Evolutionary conservation across 306 rosid species (phyloP), one percentile per base, ranked within the genome.

Genomic region (Malus orientalis): DNA sequence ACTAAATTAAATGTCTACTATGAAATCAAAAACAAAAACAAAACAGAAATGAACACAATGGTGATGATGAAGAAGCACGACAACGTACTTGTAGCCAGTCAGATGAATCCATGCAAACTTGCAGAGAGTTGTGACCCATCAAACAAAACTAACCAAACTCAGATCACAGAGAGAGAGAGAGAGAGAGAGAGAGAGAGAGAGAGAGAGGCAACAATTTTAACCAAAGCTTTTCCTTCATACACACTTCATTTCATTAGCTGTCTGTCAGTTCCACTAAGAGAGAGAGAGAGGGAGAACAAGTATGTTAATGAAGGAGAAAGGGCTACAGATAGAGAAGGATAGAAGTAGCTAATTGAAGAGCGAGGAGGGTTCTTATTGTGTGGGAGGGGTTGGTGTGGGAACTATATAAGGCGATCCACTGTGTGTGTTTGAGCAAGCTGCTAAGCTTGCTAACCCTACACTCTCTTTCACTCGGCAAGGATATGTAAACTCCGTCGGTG

Each of bases 101-200:
- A 55, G 99, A 88, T 18, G 98, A 89, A 53, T 95, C 97, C 93
- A 95, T 92, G 89, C 97, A 89, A 75, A 87, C 93, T 80, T 95
- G 97, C 47, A 92, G 89, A 75, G 99, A 86, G 69, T 91, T 86
- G 63, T 92, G 88, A 73, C 93, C 96, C 99, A 92, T 90, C 76
- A 76, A 82, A 62, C 51, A 66, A 78, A 51, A 78, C 23, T 47
- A 61, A 29, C 5, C 47, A 32, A 38, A 61, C 38, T 32, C 53
- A 36, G 44, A 58, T 12, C 5, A 47, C 3, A 9, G 80, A 25
- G 29, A 15, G 64, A n/a, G 42, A 20, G 23, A 51, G 8, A 14
- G 49, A 16, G 23, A 36, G 40, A 33, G 38, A 2, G 58, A n/a
- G 23, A 4, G 25, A 23, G 25, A 23, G 25, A 25, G 25, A 25